These are phyloP conservation scores for Henckelia pumila DNA, from an alignment of 257 asterid species.

Conservation along the genomic window DNA sequence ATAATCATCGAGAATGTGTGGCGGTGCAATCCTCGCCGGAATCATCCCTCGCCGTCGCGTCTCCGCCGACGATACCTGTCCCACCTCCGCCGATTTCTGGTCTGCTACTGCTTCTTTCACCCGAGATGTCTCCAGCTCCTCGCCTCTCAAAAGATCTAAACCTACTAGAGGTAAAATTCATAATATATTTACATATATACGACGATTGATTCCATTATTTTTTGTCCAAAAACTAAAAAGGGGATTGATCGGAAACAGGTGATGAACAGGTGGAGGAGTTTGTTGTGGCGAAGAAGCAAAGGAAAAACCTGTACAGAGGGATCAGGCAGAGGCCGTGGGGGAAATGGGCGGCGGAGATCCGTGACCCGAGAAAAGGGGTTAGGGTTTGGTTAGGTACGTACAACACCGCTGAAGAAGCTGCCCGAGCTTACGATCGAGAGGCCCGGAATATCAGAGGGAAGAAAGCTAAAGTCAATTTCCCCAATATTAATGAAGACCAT, in stretches of 20 bases:
- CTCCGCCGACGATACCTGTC: conserved; percentile 41
- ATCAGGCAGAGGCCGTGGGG: conserved; percentile 96
- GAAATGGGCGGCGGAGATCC: conserved; percentile 96
- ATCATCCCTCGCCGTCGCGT: conserved; percentile 52
- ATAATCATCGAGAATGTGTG: conserved; percentile 53
- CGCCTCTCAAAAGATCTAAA: conserved; percentile 38
- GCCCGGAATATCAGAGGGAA: conserved; percentile 83
- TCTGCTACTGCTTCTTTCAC: conserved; percentile 29
- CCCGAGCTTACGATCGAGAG: conserved; percentile 79
- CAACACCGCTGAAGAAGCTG: conserved; percentile 88
- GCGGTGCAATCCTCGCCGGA: conserved; percentile 68
- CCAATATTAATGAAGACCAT: conserved; percentile 44
- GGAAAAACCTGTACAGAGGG: conserved; percentile 77
- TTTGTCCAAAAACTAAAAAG: no score
- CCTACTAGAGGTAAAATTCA: conserved; percentile 49
- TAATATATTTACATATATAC: no score
- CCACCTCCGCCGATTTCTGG: conserved; percentile 53
- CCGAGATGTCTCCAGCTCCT: neutral
- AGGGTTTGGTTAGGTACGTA: conserved; percentile 92
- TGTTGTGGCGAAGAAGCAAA: conserved; percentile 40
- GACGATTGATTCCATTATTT: no score
- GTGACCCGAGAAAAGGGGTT: conserved; percentile 90
- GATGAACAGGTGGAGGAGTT: conserved; percentile 26
- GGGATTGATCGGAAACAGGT: conserved; percentile 34
- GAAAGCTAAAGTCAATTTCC: conserved; percentile 85